Evolutionary conservation across 2,329 filamentous ascomycete species (phyloP).

Genomic region (Claviceps pazoutovae): DNA sequence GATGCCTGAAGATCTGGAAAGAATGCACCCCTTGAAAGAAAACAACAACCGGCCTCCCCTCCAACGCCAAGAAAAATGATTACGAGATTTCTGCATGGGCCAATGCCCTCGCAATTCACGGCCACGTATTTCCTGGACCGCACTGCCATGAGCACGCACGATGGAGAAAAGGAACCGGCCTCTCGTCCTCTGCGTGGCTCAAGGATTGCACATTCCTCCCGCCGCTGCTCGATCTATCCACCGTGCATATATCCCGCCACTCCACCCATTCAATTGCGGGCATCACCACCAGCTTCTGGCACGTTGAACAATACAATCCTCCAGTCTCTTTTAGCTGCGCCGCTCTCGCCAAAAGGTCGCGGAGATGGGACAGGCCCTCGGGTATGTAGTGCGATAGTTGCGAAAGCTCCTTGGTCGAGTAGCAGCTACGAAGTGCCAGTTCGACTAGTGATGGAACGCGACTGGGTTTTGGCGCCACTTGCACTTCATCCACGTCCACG

Average conservation of each 20-base stretch:
- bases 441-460: constrained; percentile 38
- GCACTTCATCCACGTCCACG: background rate
- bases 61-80: background rate
- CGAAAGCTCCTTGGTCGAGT: constrained; percentile 26
- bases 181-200: constrained; percentile 20
- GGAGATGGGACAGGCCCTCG: constrained; percentile 25
- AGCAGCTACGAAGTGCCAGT: constrained; percentile 32
- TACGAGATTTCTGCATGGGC: background rate
- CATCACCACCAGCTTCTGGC: constrained; percentile 32
- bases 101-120: background rate
- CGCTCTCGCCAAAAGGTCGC: constrained; percentile 25
- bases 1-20: background rate
- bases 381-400: constrained; percentile 31
- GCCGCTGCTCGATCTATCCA: constrained; percentile 4
- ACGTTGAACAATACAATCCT: constrained; percentile 37
- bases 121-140: constrained; percentile 17
- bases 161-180: constrained; percentile 30
- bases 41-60: background rate
- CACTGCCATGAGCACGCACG: constrained; percentile 38
- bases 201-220: constrained; percentile 11
- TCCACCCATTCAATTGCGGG: constrained; percentile 48
- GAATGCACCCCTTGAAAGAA: background rate
- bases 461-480: constrained; percentile 10
- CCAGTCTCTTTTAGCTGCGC: constrained; percentile 30
- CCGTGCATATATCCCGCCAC: constrained; percentile 34